A percentile compares a stretch with the other conserved stretches of the same genome.
These are phyloP conservation scores for Micromonas commoda DNA, from an alignment of 139 green algal species.

Conservation along the genomic window DNA sequence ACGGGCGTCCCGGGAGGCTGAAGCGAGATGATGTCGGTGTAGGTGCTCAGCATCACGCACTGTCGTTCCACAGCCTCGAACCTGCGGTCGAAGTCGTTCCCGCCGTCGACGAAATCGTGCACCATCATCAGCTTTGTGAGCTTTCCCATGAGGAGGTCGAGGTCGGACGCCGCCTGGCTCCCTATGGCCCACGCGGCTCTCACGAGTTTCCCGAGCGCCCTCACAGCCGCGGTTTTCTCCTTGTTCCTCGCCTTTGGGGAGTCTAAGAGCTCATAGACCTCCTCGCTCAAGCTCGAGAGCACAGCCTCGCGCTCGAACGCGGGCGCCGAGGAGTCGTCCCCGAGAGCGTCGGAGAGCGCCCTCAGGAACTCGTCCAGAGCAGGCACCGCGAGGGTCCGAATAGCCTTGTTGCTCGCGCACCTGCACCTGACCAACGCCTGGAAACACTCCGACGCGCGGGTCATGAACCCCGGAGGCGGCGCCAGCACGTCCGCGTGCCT, in stretches of 20 bases:
- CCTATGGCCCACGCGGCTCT: neutral
- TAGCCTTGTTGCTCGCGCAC: neutral
- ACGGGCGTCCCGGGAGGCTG: neutral
- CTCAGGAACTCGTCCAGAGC: constrained; percentile 9
- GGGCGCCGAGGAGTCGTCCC: neutral
- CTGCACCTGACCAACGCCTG: neutral
- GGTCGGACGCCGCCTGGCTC: neutral
- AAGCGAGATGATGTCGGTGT: neutral
- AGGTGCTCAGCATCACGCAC: neutral
- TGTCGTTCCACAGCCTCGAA: constrained; percentile 20
- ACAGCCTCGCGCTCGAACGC: neutral
- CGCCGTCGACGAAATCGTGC: neutral
- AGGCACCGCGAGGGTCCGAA: neutral
- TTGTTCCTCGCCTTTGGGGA: neutral
- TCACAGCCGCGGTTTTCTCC: neutral
- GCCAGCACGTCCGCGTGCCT: neutral
- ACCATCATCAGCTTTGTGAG: neutral
- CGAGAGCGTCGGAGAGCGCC: neutral
- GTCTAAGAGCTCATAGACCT: neutral
- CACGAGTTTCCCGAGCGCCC: constrained; percentile 8
- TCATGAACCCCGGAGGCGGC: constrained; percentile 1
- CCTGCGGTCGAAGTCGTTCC: constrained; percentile 1
- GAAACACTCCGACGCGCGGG: neutral
- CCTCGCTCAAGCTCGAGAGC: neutral
- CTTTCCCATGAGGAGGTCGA: neutral